Conservation (phyloP, 139 green algal species). For the Protoeuglena noctilucae region DNA sequence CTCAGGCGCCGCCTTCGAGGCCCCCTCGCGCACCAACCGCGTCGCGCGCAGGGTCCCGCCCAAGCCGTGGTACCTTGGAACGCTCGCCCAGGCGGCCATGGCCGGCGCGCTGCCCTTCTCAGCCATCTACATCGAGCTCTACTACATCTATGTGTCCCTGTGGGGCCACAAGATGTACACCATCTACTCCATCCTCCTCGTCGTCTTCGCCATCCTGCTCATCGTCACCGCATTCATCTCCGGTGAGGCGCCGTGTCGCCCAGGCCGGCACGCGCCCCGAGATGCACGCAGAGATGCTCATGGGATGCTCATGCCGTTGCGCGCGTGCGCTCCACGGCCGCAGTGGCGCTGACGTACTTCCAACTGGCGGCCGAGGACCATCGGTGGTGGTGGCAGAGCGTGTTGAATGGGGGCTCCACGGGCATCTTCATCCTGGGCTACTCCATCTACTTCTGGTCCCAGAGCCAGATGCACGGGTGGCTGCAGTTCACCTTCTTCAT, state of each 20-base stretch:
- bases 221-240: conserved; percentile 91
- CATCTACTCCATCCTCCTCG: conserved; percentile 86
- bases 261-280: too few relatives aligned
- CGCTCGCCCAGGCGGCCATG: conserved; percentile 77
- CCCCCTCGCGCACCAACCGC: conserved; percentile 72
- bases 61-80: conserved; percentile 74
- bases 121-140: conserved; percentile 98
- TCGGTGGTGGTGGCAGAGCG: conserved; percentile 77
- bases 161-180: conserved; percentile 97
- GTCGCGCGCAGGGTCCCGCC: conserved; percentile 61
- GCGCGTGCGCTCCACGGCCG: too few relatives aligned
- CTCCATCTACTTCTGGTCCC: conserved; percentile 87
- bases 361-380: conserved; percentile 87
- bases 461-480: conserved; percentile 63
- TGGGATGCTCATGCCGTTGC: too few relatives aligned
- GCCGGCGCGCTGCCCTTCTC: conserved; percentile 86
- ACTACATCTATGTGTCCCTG: conserved; percentile 91
- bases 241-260: too few relatives aligned
- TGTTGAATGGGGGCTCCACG: conserved; percentile 90
- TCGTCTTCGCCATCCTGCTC: conserved; percentile 84
- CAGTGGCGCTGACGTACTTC: conserved; percentile 92
- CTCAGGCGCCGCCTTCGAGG: conserved; percentile 6
- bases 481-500: conserved; percentile 73
- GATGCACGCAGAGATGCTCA: too few relatives aligned
- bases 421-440: conserved; percentile 89